Evolutionary conservation across 176 grass and related monocot species (phyloP).

Genomic region (Musa acuminata): DNA sequence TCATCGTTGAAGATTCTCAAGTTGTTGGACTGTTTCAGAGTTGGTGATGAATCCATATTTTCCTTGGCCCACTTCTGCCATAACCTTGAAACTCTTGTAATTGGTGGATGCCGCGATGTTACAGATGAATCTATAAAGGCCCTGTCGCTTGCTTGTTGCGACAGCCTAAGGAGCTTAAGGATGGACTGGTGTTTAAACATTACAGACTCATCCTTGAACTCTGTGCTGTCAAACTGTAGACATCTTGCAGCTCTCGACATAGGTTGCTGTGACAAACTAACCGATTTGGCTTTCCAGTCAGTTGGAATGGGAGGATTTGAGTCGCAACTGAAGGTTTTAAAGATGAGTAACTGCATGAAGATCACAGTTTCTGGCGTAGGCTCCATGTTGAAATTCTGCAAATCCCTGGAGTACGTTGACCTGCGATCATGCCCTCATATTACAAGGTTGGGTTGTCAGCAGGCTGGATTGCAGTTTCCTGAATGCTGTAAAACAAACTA

Average conservation of each 20-base stretch:
- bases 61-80: constrained; percentile 53
- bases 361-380: constrained; percentile 31
- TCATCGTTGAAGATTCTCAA: constrained; percentile 53
- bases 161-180: constrained; percentile 44
- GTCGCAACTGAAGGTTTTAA: constrained; percentile 48
- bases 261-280: constrained; percentile 49
- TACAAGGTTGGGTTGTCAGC: constrained; percentile 41
- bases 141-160: constrained; percentile 39
- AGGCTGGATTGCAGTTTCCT: constrained; percentile 69
- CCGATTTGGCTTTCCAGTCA: constrained; percentile 46
- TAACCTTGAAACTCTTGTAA: constrained; percentile 51
- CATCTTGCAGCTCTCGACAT: constrained; percentile 59
- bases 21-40: constrained; percentile 53
- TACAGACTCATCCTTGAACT: constrained; percentile 45
- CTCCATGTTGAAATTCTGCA: constrained; percentile 35
- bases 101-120: constrained; percentile 57
- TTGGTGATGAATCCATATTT: constrained; percentile 52
- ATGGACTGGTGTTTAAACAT: constrained; percentile 67
- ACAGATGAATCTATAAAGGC: constrained; percentile 45
- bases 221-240: constrained; percentile 52
- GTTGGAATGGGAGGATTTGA: constrained; percentile 23
- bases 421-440: constrained; percentile 52
- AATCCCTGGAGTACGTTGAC: constrained; percentile 56
- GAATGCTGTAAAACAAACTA: constrained; percentile 64
- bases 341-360: constrained; percentile 39